phyloP scores from a whole-genome alignment of 306 rosid species.

The Pyrus communis region DNA sequence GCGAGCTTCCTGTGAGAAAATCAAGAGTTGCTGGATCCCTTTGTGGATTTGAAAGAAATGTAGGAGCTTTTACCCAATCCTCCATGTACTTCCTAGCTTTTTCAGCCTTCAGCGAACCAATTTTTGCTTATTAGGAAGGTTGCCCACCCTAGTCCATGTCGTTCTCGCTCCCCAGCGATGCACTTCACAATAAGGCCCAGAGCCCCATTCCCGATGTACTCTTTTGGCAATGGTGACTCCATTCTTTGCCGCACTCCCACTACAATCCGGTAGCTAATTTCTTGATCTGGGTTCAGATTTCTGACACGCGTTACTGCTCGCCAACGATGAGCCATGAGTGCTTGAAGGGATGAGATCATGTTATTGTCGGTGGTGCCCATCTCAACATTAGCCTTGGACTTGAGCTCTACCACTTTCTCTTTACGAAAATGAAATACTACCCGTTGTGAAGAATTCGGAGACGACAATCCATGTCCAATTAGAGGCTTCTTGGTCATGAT shows the following conservation, averaged over 20 bases:
- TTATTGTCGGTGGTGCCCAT: neutral
- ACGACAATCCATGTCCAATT: neutral
- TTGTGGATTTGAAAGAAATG: neutral
- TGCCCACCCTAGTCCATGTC: neutral
- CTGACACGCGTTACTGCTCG: neutral
- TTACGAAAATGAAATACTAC: neutral
- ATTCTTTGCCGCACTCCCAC: neutral
- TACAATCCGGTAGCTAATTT: neutral
- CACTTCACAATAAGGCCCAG: neutral
- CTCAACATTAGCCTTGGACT: constrained; percentile 5
- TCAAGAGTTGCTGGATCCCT: neutral
- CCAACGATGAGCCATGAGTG: constrained; percentile 1
- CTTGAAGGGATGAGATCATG: neutral
- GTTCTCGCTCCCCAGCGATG: neutral
- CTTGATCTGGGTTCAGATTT: neutral
- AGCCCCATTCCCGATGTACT: neutral
- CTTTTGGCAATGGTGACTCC: neutral
- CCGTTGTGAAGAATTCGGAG: neutral
- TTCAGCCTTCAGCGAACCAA: neutral
- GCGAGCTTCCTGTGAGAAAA: constrained; percentile 18
- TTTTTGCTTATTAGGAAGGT: neutral
- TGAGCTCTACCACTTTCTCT: neutral
- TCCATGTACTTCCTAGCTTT: neutral
- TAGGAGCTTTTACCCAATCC: constrained; percentile 2
- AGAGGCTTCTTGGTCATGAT: neutral